phyloP scores from a whole-genome alignment of 164 flowering plant genomes.

The Nelumbo lutea region DNA sequence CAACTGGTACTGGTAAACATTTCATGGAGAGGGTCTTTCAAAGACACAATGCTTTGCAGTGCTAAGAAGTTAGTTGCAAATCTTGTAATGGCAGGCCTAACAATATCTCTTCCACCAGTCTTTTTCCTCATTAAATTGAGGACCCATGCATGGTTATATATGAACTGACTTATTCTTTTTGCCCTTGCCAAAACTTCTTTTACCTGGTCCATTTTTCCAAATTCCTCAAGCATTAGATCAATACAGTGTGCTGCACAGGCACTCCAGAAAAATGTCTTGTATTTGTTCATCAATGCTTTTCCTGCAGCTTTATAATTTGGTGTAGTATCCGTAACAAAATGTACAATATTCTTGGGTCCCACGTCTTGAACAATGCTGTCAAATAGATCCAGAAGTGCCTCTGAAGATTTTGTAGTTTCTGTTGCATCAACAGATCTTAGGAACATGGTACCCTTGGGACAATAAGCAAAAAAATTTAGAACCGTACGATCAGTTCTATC shows the following conservation, averaged over 20 bases:
- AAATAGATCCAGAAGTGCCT: conserved; percentile 28
- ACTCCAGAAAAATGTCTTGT: conserved; percentile 36
- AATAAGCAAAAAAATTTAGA: conserved; percentile 34
- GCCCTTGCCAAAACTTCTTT: conserved; percentile 27
- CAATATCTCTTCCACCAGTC: conserved; percentile 36
- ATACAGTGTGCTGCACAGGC: conserved; percentile 47
- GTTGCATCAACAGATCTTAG: conserved; percentile 45
- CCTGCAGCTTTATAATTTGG: conserved; percentile 33
- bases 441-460: conserved; percentile 36
- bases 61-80: conserved; percentile 34
- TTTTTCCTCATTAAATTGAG: conserved; percentile 35
- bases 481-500: conserved; percentile 19
- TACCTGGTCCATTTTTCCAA: conserved; percentile 26
- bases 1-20: conserved; percentile 36
- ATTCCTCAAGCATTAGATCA: conserved; percentile 41
- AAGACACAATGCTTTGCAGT: conserved; percentile 24
- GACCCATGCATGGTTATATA: conserved; percentile 33
- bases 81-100: conserved; percentile 33
- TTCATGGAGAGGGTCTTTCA: conserved; percentile 29
- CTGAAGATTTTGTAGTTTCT: conserved; percentile 20
- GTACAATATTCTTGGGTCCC: conserved; percentile 41
- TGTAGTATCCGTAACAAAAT: conserved; percentile 39
- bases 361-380: conserved; percentile 43
- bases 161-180: conserved; percentile 27
- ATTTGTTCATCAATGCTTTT: conserved; percentile 23